Evolutionary conservation across 2,329 filamentous ascomycete species (phyloP), one percentile per base, ranked within the genome.

Genomic region (Venturia carpophila): DNA sequence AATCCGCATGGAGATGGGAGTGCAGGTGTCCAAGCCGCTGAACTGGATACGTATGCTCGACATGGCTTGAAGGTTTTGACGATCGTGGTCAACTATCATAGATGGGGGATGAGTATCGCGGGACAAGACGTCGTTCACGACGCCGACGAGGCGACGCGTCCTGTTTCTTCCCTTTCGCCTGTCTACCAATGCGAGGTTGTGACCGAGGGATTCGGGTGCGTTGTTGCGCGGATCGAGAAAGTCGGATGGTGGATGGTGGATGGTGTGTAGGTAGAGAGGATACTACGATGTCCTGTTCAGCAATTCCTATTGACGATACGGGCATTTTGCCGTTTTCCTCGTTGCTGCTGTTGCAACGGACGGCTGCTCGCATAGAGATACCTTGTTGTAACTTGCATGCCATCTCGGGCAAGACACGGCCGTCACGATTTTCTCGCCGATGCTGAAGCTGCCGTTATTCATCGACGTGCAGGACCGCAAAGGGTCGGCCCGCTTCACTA

Each of bases 1-100:
- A 79, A 77, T 65, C 71, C 80, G 4, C 78, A 80, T 49, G 79
- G 78, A 10, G 78, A 81, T 67, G 79, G 78, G 5, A 74, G 71
- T 19, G 77, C 76, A 0, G 79, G 79, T 1, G 79, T 80, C 68
- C 80, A 80, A 66, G 71, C 80, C 55, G 75, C 75, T 64, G 78
- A 80, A 67, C 73, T 80, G 2, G 78, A 80, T 66, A 80, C 78
- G 3, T 79, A 75, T 66, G 74, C 74, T 43, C 73, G 77, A 27
- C 75, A 77, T 67, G 69, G 71, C 0, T 69, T 79, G 37, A 73
- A 75, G 7, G 71, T 80, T 6, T 62, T 80, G 47, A 80, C 78
- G 0, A 70, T 80, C 2, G 71, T 80, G 0, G 71, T 76, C 1
- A 80, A 80, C 67, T 80, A 80, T 65, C 73, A 72, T 62, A 73